Percentiles rank a stretch among this genome's conserved stretches.
These are phyloP conservation scores for Kluyveromyces aestuarii DNA, from an alignment of 805 yeast genomes.

Conservation along the genomic window DNA sequence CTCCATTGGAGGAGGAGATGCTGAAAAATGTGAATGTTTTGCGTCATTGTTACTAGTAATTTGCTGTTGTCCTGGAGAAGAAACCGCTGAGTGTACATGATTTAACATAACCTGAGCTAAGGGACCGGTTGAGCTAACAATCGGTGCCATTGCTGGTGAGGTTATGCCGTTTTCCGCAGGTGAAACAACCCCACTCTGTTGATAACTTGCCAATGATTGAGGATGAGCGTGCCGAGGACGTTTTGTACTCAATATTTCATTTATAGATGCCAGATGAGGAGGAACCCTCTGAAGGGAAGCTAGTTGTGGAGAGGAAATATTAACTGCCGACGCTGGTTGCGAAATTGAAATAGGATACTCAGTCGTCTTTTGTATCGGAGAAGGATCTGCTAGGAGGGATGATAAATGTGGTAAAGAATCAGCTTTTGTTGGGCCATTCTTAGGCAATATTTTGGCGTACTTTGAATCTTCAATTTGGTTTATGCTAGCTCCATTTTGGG, in stretches of 20 bases:
- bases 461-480: slow-evolving; percentile 6
- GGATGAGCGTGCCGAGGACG: slow-evolving; percentile 2
- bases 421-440: not conserved
- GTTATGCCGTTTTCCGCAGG: not conserved
- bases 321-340: not conserved
- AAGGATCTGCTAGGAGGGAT: slow-evolving; percentile 5
- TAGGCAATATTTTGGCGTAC: slow-evolving; percentile 8
- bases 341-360: not conserved
- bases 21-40: slow-evolving; percentile 28
- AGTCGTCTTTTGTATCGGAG: not conserved
- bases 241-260: slow-evolving; percentile 9
- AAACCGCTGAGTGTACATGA: not conserved
- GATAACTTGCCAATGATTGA: slow-evolving; percentile 1
- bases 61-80: not conserved
- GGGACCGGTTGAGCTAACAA: not conserved
- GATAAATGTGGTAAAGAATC: slow-evolving; percentile 9
- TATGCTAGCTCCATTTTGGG: not conserved
- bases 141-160: slow-evolving; percentile 1
- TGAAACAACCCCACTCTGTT: not conserved
- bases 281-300: slow-evolving; percentile 4
- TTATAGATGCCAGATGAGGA: slow-evolving; percentile 14
- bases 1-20: slow-evolving; percentile 36
- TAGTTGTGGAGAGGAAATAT: slow-evolving; percentile 10
- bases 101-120: slow-evolving; percentile 1
- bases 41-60: not conserved